Evolutionary conservation across 169 alveolate species (phyloP).

Genomic region (Amoebophrya sp.): DNA sequence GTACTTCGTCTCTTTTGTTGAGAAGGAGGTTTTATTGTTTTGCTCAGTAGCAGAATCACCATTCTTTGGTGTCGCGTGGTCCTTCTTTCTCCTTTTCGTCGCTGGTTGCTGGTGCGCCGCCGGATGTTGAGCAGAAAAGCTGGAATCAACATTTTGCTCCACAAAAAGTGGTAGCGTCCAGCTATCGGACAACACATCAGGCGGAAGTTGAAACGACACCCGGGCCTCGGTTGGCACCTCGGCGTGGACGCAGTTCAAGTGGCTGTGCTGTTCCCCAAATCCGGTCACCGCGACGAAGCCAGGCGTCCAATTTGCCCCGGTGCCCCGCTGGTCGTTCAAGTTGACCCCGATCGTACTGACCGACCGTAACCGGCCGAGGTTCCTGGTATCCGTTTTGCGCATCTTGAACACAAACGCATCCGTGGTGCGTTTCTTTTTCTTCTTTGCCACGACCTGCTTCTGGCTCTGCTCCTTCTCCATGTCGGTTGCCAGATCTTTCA

Average conservation of each 20-base stretch:
- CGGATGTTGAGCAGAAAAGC: no score
- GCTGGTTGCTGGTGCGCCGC: no score
- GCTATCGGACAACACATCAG: not conserved
- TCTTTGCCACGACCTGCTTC: no score
- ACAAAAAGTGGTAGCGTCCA: not conserved
- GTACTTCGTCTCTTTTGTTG: not conserved
- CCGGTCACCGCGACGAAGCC: not conserved
- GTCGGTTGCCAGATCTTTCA: no score
- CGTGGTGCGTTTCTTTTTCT: no score
- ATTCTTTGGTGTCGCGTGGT: not conserved
- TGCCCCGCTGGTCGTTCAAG: not conserved
- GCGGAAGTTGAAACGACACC: not conserved
- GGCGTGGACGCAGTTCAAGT: not conserved
- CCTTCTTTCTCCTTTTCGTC: no score
- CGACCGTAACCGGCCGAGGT: not conserved
- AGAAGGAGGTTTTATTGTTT: not conserved
- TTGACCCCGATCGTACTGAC: not conserved
- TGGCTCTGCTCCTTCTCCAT: no score
- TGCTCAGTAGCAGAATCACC: not conserved
- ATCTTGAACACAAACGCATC: no score
- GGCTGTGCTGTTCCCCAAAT: not conserved
- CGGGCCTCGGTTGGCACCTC: not conserved
- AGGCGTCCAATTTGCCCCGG: not conserved
- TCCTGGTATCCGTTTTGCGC: not conserved
- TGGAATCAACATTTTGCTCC: no score